Percentiles rank a stretch among this genome's conserved stretches.
phyloP scores from a whole-genome alignment of 306 rosid genomes.

The Senna siamea region DNA sequence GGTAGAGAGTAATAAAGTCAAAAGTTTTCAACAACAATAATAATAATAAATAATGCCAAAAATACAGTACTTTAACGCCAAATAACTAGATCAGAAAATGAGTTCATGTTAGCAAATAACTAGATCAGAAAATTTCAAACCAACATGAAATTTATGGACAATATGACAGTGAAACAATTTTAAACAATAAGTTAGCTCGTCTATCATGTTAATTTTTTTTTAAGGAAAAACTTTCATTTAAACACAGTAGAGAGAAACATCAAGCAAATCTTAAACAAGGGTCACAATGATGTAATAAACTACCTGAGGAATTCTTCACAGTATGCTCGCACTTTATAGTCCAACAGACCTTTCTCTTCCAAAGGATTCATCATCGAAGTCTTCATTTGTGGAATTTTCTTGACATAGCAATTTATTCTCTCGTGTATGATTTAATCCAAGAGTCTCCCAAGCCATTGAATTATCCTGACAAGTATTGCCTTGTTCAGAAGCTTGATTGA shows the following conservation, averaged over 20 bases:
- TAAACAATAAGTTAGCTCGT: too few species aligned
- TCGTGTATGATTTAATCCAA: constrained; percentile 54
- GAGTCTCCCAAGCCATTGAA: constrained; percentile 70
- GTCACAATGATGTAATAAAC: constrained; percentile 29
- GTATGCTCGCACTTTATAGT: constrained; percentile 67
- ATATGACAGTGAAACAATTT: background rate
- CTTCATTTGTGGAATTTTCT: constrained; percentile 92
- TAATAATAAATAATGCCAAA: too few species aligned
- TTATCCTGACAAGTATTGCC: constrained; percentile 55
- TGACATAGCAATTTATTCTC: constrained; percentile 78
- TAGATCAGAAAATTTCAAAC: background rate
- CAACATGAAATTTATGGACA: background rate
- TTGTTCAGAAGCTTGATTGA: constrained; percentile 59
- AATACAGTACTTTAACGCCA: too few species aligned
- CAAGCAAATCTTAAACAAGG: background rate
- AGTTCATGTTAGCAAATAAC: background rate
- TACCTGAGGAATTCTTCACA: constrained; percentile 74
- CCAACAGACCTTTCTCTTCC: constrained; percentile 77
- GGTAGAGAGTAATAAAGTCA: background rate
- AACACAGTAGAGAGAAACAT: background rate
- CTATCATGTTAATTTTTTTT: background rate
- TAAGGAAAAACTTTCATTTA: background rate
- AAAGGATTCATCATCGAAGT: constrained; percentile 83
- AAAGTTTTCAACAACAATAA: too few species aligned
- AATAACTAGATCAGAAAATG: too few species aligned